A percentile compares a stretch with the other conserved stretches of the same genome.
Evolutionary conservation across 2,329 filamentous ascomycete genomes (phyloP).

Genomic region (Helotiales sp.): DNA sequence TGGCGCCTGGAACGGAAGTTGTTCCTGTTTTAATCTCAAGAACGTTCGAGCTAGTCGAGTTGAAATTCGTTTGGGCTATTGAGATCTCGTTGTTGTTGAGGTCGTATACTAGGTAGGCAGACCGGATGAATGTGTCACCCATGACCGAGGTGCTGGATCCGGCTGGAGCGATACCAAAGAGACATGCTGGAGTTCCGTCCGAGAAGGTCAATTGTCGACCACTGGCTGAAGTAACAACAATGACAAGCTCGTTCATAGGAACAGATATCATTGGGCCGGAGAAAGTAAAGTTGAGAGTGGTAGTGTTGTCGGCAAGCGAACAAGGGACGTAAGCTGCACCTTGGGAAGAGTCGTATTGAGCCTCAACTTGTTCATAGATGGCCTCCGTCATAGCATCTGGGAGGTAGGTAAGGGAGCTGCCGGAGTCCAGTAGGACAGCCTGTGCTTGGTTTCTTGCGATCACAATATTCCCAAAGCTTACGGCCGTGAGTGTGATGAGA

Average conservation of each 20-base stretch:
- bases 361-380: constrained; percentile 64
- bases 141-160: constrained; percentile 62
- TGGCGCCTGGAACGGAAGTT: constrained; percentile 59
- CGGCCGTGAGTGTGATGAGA: constrained; percentile 68
- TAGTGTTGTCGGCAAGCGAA: constrained; percentile 50
- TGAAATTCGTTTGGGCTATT: constrained; percentile 69
- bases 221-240: constrained; percentile 52
- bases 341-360: constrained; percentile 58
- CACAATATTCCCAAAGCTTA: constrained; percentile 52
- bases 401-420: constrained; percentile 70
- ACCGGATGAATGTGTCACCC: constrained; percentile 76
- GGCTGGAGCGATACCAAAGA: constrained; percentile 70
- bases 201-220: constrained; percentile 56
- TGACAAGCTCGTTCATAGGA: constrained; percentile 62
- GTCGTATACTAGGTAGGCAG: constrained; percentile 78
- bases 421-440: constrained; percentile 73
- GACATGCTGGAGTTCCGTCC: constrained; percentile 61
- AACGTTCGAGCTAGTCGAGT: constrained; percentile 56
- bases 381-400: constrained; percentile 58
- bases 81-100: constrained; percentile 73
- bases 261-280: constrained; percentile 59
- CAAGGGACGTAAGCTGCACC: constrained; percentile 68
- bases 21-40: constrained; percentile 59
- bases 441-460: constrained; percentile 57
- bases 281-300: constrained; percentile 60